Percentiles rank a stretch among this genome's conserved stretches.
Evolutionary conservation across 78 protist genomes (phyloP).

Genomic region (Guillardia theta): DNA sequence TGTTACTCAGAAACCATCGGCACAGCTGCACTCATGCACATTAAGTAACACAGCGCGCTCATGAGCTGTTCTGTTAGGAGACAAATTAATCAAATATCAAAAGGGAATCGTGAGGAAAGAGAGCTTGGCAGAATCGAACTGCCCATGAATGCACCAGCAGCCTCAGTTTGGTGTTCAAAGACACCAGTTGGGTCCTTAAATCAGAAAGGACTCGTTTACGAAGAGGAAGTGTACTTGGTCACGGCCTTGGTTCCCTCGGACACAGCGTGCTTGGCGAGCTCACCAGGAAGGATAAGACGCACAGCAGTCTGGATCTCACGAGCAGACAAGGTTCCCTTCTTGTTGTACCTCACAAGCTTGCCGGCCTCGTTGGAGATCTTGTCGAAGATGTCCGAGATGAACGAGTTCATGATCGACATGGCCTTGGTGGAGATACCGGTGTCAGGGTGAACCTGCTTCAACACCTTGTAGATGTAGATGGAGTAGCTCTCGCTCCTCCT

Average conservation of each 20-base stretch:
- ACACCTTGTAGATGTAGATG: slow-evolving; percentile 78
- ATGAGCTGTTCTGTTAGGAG: background rate
- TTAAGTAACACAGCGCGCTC: too few species aligned
- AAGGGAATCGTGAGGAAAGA: background rate
- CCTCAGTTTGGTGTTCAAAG: background rate
- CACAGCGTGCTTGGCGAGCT: slow-evolving; percentile 93
- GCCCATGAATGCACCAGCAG: background rate
- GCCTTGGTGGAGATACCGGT: slow-evolving; percentile 81
- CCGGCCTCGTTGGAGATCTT: slow-evolving; percentile 82
- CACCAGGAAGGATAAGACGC: slow-evolving; percentile 88
- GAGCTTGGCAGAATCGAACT: background rate
- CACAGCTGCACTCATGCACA: too few species aligned
- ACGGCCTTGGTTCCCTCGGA: slow-evolving; percentile 92
- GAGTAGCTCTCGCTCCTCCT: slow-evolving; percentile 55
- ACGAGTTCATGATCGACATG: slow-evolving; percentile 84
- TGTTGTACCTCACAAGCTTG: slow-evolving; percentile 73
- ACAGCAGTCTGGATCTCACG: slow-evolving; percentile 90
- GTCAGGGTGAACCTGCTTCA: slow-evolving; percentile 82
- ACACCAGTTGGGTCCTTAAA: slow-evolving; percentile 38
- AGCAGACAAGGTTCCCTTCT: slow-evolving; percentile 44
- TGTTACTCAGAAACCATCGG: too few species aligned
- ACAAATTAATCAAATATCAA: background rate
- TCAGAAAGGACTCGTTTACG: too few species aligned
- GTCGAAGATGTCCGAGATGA: slow-evolving; percentile 85
- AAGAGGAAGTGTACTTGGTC: slow-evolving; percentile 73